Percentiles rank a stretch among this genome's conserved stretches.
Conservation (phyloP, 2,329 filamentous ascomycete species). For the Massarina eburnea region DNA sequence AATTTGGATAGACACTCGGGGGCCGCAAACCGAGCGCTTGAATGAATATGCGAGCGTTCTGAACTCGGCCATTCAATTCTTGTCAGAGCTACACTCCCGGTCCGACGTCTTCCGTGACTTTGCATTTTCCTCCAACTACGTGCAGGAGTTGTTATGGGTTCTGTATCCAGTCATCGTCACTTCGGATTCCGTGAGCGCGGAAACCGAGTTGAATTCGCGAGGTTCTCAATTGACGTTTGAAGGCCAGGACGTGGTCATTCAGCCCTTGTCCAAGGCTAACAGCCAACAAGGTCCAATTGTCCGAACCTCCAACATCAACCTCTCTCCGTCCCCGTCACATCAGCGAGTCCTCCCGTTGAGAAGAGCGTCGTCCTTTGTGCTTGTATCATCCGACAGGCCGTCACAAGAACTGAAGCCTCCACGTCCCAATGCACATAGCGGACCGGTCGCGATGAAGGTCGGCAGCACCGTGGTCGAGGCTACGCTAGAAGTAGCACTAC, state of each 20-base stretch:
- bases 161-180: conserved; percentile 88
- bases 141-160: conserved; percentile 75
- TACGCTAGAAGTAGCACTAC: conserved; percentile 74
- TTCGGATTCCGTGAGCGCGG: conserved; percentile 77
- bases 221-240: conserved; percentile 82
- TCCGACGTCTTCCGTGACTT: conserved; percentile 83
- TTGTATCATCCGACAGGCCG: conserved; percentile 72
- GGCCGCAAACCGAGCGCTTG: conserved; percentile 43
- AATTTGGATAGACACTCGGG: conserved; percentile 29
- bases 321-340: conserved; percentile 32
- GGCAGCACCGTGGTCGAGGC: conserved; percentile 74
- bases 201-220: conserved; percentile 82
- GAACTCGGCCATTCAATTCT: conserved; percentile 74
- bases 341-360: conserved; percentile 65
- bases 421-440: conserved; percentile 62
- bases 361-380: conserved; percentile 86
- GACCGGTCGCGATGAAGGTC: conserved; percentile 49
- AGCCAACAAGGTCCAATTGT: conserved; percentile 66
- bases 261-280: conserved; percentile 66
- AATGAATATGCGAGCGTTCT: conserved; percentile 66
- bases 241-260: conserved; percentile 80
- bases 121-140: conserved; percentile 74
- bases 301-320: conserved; percentile 65
- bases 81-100: conserved; percentile 75
- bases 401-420: conserved; percentile 59